Evolutionary conservation across 345 rosid genomes (phyloP).

Genomic region (Bretschneidera sinensis): DNA sequence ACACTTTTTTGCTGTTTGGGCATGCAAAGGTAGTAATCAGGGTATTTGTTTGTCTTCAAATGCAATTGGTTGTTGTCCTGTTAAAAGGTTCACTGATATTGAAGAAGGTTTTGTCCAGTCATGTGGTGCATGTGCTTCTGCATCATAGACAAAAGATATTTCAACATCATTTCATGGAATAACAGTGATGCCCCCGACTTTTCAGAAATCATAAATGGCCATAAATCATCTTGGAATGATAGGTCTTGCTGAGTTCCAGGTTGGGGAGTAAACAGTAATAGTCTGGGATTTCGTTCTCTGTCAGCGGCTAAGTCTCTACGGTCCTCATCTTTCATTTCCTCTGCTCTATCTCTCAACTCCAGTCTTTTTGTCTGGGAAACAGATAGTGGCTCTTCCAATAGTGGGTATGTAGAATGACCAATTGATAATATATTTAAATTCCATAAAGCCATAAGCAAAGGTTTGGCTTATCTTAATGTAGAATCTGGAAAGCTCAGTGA

Average conservation of each 20-base stretch:
- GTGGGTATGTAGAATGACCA: slow-evolving; percentile 53
- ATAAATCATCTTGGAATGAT: slow-evolving; percentile 36
- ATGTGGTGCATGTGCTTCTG: slow-evolving; percentile 38
- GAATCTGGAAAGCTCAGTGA: slow-evolving; percentile 77
- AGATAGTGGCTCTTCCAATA: slow-evolving; percentile 42
- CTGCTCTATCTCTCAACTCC: slow-evolving; percentile 76
- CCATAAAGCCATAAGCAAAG: slow-evolving; percentile 88
- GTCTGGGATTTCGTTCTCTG: slow-evolving; percentile 64
- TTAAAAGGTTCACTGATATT: slow-evolving; percentile 43
- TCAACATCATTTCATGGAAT: slow-evolving; percentile 25
- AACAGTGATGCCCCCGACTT: slow-evolving; percentile 18
- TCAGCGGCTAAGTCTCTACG: slow-evolving; percentile 66
- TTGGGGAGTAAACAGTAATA: slow-evolving; percentile 64
- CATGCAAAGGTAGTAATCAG: slow-evolving; percentile 73
- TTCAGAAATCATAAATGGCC: slow-evolving; percentile 26
- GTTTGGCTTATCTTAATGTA: slow-evolving; percentile 80
- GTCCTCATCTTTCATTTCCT: slow-evolving; percentile 56
- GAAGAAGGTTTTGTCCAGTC: slow-evolving; percentile 48
- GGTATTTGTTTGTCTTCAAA: slow-evolving; percentile 62
- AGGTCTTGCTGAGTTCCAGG: slow-evolving; percentile 78
- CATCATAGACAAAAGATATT: slow-evolving; percentile 25
- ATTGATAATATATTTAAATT: slow-evolving; percentile 88
- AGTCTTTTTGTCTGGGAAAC: slow-evolving; percentile 86
- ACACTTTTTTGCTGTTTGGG: slow-evolving; percentile 95
- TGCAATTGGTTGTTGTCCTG: slow-evolving; percentile 52